These are phyloP conservation scores for Pestalotiopsis sp. DNA, from an alignment of 2,329 filamentous ascomycete species.

Conservation along the genomic window DNA sequence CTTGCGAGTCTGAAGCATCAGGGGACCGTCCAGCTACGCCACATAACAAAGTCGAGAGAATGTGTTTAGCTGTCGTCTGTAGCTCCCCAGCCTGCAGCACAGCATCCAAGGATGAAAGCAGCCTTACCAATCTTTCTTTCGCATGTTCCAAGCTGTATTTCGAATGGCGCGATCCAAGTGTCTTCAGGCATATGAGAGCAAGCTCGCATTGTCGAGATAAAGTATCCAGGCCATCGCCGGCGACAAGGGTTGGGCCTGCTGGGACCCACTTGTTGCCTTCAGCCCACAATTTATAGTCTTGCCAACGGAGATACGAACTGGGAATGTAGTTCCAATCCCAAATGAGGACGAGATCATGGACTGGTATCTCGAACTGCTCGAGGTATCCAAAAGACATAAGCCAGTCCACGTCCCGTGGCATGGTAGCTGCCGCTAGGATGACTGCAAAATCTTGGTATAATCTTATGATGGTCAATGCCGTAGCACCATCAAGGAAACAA, in stretches of 20 bases:
- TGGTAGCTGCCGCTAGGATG: background rate
- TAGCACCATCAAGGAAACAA: background rate
- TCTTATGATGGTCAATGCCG: background rate
- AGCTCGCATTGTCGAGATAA: background rate
- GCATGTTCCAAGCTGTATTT: too few species aligned
- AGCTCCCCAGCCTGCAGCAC: too few species aligned
- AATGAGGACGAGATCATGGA: background rate
- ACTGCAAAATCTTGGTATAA: background rate
- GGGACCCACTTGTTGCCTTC: background rate
- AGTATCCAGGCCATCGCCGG: background rate
- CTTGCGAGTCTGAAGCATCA: too few species aligned
- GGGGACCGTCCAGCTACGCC: too few species aligned
- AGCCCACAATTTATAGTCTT: background rate
- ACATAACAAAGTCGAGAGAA: too few species aligned
- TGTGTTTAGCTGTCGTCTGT: too few species aligned
- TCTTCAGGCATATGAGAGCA: background rate
- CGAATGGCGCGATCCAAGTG: background rate
- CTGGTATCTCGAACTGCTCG: background rate
- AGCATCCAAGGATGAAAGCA: too few species aligned
- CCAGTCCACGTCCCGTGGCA: too few species aligned
- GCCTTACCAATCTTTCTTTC: too few species aligned
- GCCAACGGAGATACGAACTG: background rate
- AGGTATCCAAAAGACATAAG: too few species aligned
- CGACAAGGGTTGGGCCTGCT: background rate
- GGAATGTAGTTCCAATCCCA: background rate